Evolutionary conservation across 1,284 basidiomycete genomes (phyloP).

Genomic region (Ganoderma lingzhi): DNA sequence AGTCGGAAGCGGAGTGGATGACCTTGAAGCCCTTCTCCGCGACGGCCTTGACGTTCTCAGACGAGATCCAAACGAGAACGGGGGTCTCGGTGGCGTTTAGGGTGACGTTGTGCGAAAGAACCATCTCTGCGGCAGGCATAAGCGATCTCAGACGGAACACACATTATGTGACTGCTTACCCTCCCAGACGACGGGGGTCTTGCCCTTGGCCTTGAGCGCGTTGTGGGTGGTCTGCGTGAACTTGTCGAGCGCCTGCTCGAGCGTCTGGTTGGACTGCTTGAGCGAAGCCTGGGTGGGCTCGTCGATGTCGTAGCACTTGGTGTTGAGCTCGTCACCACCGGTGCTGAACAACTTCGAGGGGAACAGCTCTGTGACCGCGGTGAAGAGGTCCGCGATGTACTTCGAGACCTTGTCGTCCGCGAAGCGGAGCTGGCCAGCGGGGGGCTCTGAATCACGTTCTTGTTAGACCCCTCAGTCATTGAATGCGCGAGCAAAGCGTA

Average conservation of each 20-base stretch:
- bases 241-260: constrained; percentile 68
- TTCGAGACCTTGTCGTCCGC: constrained; percentile 51
- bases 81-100: constrained; percentile 69
- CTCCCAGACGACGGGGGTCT: constrained; percentile 79
- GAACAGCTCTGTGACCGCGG: constrained; percentile 52
- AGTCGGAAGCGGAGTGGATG: constrained; percentile 63
- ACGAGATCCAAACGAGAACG: constrained; percentile 72
- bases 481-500: constrained; percentile 31
- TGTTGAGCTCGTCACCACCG: constrained; percentile 87
- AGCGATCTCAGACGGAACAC: background rate
- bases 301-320: constrained; percentile 73
- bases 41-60: constrained; percentile 52
- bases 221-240: constrained; percentile 68
- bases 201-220: constrained; percentile 51
- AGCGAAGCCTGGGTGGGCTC: constrained; percentile 62
- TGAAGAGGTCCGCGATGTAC: constrained; percentile 58
- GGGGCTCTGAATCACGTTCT: constrained; percentile 60
- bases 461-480: constrained; percentile 6
- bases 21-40: constrained; percentile 57
- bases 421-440: constrained; percentile 83
- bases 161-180: constrained; percentile 42
- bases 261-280: constrained; percentile 54
- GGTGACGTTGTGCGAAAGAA: constrained; percentile 67
- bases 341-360: constrained; percentile 75
- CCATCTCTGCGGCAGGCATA: constrained; percentile 64